phyloP scores from a whole-genome alignment of 75 land plant genomes.

The Sequoiadendron giganteum region DNA sequence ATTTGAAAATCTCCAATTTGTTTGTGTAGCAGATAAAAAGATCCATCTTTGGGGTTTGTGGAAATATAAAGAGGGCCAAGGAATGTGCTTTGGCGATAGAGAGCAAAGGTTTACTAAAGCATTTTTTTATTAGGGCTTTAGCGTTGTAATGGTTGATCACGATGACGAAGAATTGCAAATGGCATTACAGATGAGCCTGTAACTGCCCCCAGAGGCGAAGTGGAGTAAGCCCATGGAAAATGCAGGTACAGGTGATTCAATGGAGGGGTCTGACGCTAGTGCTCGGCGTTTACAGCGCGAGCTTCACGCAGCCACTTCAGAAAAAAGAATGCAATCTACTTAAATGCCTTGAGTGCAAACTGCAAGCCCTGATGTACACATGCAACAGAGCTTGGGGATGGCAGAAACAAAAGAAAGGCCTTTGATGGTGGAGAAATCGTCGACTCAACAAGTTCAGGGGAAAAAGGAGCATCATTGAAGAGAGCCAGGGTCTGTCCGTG shows the following conservation, averaged over 20 bases:
- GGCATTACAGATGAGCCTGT: constrained; percentile 94
- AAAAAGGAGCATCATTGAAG: constrained; percentile 17
- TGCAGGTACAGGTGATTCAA: constrained; percentile 9
- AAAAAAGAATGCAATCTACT: constrained; percentile 55
- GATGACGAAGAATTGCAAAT: constrained; percentile 88
- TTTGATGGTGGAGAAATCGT: neutral
- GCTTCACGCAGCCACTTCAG: constrained; percentile 91
- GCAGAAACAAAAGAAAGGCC: neutral
- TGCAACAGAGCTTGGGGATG: neutral
- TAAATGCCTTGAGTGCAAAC: constrained; percentile 16
- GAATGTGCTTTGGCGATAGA: neutral
- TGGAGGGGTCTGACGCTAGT: constrained; percentile 57
- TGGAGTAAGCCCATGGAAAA: constrained; percentile 77
- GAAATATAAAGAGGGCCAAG: neutral
- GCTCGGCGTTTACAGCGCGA: constrained; percentile 71
- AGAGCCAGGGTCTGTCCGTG: constrained; percentile 42
- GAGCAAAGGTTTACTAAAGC: neutral
- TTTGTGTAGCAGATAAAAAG: no score
- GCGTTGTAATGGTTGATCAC: constrained; percentile 52
- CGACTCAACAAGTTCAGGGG: constrained; percentile 3
- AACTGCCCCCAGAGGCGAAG: constrained; percentile 85
- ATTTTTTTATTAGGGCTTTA: neutral
- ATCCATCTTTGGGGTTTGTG: no score
- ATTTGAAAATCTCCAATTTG: no score
- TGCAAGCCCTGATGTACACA: neutral